Conservation (phyloP, 371 early-diverging fungal genomes). For the Conidiobolus incongruus region DNA sequence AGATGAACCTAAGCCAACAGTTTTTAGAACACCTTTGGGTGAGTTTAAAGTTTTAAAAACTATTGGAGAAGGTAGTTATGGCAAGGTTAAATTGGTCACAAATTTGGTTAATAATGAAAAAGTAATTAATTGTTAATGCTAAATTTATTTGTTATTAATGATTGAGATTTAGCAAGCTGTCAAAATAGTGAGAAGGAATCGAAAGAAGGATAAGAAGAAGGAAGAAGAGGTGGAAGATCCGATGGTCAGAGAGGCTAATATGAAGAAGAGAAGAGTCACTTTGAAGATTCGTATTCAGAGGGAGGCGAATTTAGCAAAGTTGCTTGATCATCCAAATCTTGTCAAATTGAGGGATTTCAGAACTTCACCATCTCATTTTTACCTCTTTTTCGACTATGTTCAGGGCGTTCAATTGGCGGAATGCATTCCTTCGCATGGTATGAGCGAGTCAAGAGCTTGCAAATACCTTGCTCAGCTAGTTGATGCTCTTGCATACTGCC, state of each 20-base stretch:
- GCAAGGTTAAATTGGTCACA: constrained; percentile 61
- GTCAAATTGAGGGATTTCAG: constrained; percentile 3
- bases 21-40: too few species aligned
- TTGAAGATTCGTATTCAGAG: constrained; percentile 1
- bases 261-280: not conserved
- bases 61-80: constrained; percentile 88
- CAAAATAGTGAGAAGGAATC: too few species aligned
- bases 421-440: not conserved
- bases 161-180: too few species aligned
- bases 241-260: not conserved
- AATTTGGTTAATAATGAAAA: constrained; percentile 1
- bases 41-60: constrained; percentile 84
- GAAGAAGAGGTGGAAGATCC: too few species aligned
- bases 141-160: too few species aligned
- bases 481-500: constrained; percentile 3
- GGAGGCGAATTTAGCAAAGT: constrained; percentile 2
- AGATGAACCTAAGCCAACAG: too few species aligned
- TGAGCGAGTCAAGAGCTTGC: not conserved
- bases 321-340: constrained; percentile 3
- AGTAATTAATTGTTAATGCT: not conserved
- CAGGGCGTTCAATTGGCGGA: constrained; percentile 1
- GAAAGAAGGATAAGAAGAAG: too few species aligned
- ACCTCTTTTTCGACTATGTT: constrained; percentile 4
- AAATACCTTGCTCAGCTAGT: constrained; percentile 2
- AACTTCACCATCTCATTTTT: not conserved